These are phyloP conservation scores for Infundibulicybe gibba DNA, from an alignment of 768 basidiomycete species.

Conservation along the genomic window DNA sequence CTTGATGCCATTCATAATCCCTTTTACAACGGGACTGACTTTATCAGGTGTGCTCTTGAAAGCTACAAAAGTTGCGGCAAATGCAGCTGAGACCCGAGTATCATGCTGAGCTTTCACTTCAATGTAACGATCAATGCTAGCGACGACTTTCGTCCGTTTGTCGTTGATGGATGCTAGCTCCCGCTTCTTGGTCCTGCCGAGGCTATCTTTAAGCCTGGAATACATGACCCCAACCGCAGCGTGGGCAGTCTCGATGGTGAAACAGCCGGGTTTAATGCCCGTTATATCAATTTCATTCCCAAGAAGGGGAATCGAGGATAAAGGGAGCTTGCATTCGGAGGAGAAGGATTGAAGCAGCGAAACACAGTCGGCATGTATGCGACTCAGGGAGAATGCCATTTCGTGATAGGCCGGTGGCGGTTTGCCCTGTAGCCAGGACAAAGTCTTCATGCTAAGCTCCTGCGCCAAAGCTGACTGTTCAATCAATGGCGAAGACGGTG, in stretches of 20 bases:
- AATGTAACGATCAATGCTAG: constrained; percentile 74
- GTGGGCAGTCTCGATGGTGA: constrained; percentile 78
- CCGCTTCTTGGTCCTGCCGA: constrained; percentile 77
- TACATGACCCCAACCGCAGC: constrained; percentile 69
- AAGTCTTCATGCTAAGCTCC: constrained; percentile 64
- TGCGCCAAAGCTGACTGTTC: constrained; percentile 57
- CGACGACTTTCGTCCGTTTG: constrained; percentile 62
- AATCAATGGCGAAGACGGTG: constrained; percentile 37
- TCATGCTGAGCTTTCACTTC: constrained; percentile 86
- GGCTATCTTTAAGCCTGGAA: constrained; percentile 64
- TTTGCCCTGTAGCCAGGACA: constrained; percentile 69
- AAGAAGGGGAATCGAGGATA: constrained; percentile 74
- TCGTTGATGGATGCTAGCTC: constrained; percentile 74
- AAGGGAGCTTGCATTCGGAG: constrained; percentile 83
- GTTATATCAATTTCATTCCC: constrained; percentile 76
- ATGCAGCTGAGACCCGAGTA: constrained; percentile 81
- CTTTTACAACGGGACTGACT: constrained; percentile 94
- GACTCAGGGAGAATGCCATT: constrained; percentile 76
- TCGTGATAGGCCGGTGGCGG: constrained; percentile 86
- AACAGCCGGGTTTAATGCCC: constrained; percentile 58
- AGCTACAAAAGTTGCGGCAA: constrained; percentile 89
- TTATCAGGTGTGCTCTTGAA: constrained; percentile 86
- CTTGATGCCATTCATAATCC: constrained; percentile 97
- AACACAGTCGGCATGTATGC: constrained; percentile 78
- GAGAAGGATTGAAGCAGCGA: constrained; percentile 80